Evolutionary conservation across 192 early-diverging fungal species (phyloP), one percentile per base, ranked within the genome.

Genomic region (Mortierella alpina): DNA sequence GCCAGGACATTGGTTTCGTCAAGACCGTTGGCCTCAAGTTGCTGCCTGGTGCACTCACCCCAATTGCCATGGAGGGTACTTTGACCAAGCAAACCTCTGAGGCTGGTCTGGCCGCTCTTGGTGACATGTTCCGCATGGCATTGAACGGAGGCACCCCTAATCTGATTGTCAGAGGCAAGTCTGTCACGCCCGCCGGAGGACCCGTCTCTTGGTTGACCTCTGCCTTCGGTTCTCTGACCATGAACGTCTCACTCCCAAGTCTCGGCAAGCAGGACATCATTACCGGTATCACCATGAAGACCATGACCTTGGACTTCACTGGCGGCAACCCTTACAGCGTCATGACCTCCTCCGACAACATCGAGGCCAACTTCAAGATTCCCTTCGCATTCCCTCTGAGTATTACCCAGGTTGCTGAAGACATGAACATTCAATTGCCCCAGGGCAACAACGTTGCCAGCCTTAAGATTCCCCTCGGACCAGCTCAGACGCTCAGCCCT

Each of bases 311-410:
- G 51, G 79, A 75, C 13, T 91, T 91, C 45, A 81, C 68, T 52
- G 59, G 72, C 14, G 13, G 61, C 4, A 76, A 75, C 61, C 83
- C 88, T 42, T 91, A 91, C 53, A 53, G 67, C 44, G 86, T 89
- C 62, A 66, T 78, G 66, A 76, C 84, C 10, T 68, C 78, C n/a
- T 84, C 88, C 23, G 70, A 84, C 51, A 50, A 75, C 52, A 85
- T 91, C 18, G 72, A 71, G 31, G 88, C 88, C 15, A 72, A 67
- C 4, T 88, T 87, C 83, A 58, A 83, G 15, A 88, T 92, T 55
- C 91, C 91, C 6, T 92, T 92, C 64, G 75, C 86, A 51, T 92
- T 92, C 65, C 76, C 86, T 46, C 70, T 92, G 40, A 83, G 70
- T 41, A 88, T 92, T 65, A 86, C 85, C 54, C 64, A 88, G 59